Base-by-base conservation (phyloP, 2,329 filamentous ascomycete species). In the Fusarium illudens region DNA sequence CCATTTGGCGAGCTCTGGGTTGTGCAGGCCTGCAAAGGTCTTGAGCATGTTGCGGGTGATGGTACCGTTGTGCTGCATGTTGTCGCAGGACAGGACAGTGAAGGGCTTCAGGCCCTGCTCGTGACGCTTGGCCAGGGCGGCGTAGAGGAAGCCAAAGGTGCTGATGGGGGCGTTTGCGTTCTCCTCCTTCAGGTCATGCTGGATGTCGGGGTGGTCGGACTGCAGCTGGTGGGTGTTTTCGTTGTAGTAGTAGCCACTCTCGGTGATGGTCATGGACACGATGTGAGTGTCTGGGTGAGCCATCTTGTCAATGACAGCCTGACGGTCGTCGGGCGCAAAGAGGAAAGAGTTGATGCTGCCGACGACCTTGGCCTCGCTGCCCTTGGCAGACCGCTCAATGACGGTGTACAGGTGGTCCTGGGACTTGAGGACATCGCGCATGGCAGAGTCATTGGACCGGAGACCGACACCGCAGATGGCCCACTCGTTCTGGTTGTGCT, bases 231-330 rank as follows among this genome's bases (percentile, higher is more conserved):
- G 84, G n/a, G 84, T 83, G 79, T 86, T 85, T 73, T 86, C 84
- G 73, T 86, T 84, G 79, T 86, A 85, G 78, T 84, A 86, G 81
- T 86, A 86, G 65, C 84, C 84, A 71, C 81, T 84, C 78, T 86
- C 84, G 42, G 84, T 86, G 73, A 86, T 86, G 71, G 84, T 86
- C 74, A 86, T 73, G 15, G 84, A 86, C 30, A 86, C 84, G 63
- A 86, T 86, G 72, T 80, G 82, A 12, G 84, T 86, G 71, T 86
- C 83, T 0, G 82, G 79, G 76, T 85, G 80, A 2, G 84, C 84
- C 84, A 86, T 85, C 79, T 86, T 86, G 71, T 79, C 80, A 30
- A 86, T 81, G 63, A 86, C 83, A 33, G 83, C 82, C 76, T 84
- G 79, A 51, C 81, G 80, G 74, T 85, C 71, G 68, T 85, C 84